A percentile compares a stretch with the other conserved stretches of the same genome.
These are phyloP conservation scores for Chlorella variabilis DNA, from an alignment of 163 green algal genomes.

Conservation along the genomic window DNA sequence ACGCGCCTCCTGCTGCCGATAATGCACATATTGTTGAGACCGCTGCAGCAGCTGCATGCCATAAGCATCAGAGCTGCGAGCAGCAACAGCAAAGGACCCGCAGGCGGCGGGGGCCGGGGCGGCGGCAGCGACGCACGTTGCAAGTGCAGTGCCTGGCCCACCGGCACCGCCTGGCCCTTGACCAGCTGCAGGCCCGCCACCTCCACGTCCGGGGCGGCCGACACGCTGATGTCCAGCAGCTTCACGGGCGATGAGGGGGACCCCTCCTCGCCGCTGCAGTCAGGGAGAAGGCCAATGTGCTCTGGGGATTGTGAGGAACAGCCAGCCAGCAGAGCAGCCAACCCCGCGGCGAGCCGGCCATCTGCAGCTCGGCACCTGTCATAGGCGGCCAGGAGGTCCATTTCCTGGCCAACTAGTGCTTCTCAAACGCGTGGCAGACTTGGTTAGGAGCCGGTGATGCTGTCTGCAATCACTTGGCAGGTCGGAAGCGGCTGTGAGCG, in stretches of 20 bases:
- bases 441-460: too few species aligned
- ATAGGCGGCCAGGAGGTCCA: constrained; percentile 9
- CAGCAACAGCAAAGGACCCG: neutral
- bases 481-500: too few species aligned
- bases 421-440: too few species aligned
- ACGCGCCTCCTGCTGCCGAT: too few species aligned
- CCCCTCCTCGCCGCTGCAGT: constrained; percentile 20
- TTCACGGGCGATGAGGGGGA: neutral
- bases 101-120: too few species aligned
- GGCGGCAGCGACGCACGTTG: constrained; percentile 48
- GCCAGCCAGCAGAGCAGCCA: neutral
- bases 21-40: too few species aligned
- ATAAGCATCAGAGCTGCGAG: too few species aligned
- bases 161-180: constrained; percentile 54
- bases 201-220: constrained; percentile 61
- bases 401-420: too few species aligned
- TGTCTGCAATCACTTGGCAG: too few species aligned
- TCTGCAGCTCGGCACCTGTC: neutral
- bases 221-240: constrained; percentile 17
- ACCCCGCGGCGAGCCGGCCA: neutral
- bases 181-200: constrained; percentile 71
- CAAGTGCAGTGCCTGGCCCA: constrained; percentile 52
- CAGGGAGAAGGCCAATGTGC: too few species aligned
- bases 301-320: too few species aligned
- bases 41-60: too few species aligned